These are phyloP conservation scores for Pueraria montana DNA, from an alignment of 306 rosid genomes.

Conservation along the genomic window DNA sequence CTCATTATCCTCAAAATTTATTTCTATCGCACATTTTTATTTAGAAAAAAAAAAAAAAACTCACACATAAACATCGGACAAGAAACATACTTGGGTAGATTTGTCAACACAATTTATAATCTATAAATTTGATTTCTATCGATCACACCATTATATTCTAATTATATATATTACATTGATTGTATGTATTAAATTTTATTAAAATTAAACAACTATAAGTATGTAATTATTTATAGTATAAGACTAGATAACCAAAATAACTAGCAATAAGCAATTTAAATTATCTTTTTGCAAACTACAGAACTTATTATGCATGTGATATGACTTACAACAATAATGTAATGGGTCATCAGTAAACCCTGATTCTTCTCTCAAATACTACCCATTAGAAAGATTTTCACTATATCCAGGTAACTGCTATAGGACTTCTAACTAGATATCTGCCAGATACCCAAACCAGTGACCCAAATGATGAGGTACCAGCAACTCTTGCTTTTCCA, in stretches of 20 bases:
- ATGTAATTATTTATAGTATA: too few relatives aligned
- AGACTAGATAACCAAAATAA: not conserved
- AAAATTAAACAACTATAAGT: too few relatives aligned
- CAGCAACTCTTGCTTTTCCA: slow-evolving; percentile 37
- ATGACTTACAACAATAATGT: slow-evolving; percentile 31
- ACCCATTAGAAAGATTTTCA: not conserved
- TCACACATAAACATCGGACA: not conserved
- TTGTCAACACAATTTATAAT: too few relatives aligned
- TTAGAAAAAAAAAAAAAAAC: too few relatives aligned
- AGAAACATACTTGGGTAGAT: not conserved
- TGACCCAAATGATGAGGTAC: slow-evolving; percentile 62
- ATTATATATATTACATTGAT: too few relatives aligned
- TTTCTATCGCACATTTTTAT: not conserved
- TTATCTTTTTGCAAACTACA: not conserved
- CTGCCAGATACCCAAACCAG: slow-evolving; percentile 59
- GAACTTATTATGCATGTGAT: slow-evolving; percentile 8
- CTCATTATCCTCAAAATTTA: too few relatives aligned
- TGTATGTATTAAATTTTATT: too few relatives aligned
- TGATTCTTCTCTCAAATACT: not conserved
- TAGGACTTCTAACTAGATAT: slow-evolving; percentile 71
- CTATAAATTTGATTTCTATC: too few relatives aligned
- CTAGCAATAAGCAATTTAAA: slow-evolving; percentile 22
- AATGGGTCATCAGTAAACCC: slow-evolving; percentile 1
- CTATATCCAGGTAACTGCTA: slow-evolving; percentile 70
- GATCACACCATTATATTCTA: too few relatives aligned